These are phyloP conservation scores for Claviceps sp. DNA, from an alignment of 2,329 filamentous ascomycete species.

Conservation along the genomic window DNA sequence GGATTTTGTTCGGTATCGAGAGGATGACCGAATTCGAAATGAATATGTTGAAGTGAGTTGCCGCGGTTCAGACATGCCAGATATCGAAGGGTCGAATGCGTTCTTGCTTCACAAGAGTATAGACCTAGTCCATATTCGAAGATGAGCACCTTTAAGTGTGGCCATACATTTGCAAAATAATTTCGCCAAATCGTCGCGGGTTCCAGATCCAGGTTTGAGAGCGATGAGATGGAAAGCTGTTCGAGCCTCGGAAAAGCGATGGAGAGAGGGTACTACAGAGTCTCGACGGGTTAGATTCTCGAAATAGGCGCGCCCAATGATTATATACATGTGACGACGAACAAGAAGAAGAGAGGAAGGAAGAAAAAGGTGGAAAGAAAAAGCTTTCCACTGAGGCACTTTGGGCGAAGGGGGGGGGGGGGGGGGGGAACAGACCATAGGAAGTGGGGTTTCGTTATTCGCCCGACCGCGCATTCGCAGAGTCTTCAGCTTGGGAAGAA, in stretches of 20 bases:
- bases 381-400: no score
- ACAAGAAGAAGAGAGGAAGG: no score
- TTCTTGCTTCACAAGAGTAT: no score
- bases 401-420: background rate
- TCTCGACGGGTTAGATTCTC: background rate
- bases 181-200: constrained; percentile 4
- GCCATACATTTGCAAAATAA: background rate
- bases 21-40: constrained; percentile 11
- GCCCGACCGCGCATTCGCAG: constrained; percentile 12
- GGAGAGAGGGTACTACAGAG: constrained; percentile 11
- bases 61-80: constrained; percentile 14
- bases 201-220: no score
- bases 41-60: constrained; percentile 15
- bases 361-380: no score
- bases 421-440: constrained; percentile 3
- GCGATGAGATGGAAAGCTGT: no score
- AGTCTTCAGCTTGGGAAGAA: constrained; percentile 16
- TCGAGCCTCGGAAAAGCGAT: constrained; percentile 7
- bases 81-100: constrained; percentile 8
- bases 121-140: background rate
- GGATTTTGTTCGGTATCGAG: constrained; percentile 4
- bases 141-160: constrained; percentile 10
- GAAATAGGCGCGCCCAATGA: no score
- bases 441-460: constrained; percentile 4
- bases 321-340: no score